These are phyloP conservation scores for Hypoxylon sp. DNA, from an alignment of 2,329 filamentous ascomycete genomes.

Conservation along the genomic window DNA sequence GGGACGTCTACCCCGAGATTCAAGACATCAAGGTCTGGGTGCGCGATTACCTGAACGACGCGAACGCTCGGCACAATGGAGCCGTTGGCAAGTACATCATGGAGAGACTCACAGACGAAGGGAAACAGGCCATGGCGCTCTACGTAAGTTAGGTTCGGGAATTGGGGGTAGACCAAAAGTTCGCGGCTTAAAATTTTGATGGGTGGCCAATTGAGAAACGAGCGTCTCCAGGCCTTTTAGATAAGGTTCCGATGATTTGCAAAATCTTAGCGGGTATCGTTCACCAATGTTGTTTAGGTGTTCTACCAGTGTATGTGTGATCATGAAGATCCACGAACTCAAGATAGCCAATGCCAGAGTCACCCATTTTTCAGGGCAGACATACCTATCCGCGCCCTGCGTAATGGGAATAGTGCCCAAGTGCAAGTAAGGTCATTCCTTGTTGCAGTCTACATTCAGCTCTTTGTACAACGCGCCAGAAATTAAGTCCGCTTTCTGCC, in stretches of 20 bases:
- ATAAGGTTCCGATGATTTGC: not conserved
- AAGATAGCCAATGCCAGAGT: conserved; percentile 14
- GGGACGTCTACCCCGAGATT: conserved; percentile 89
- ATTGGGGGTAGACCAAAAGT: conserved; percentile 31
- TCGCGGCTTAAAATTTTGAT: conserved; percentile 24
- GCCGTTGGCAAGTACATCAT: conserved; percentile 80
- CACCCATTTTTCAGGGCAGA: not conserved
- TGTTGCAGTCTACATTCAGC: not conserved
- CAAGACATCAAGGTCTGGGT: conserved; percentile 89
- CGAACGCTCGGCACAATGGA: conserved; percentile 79
- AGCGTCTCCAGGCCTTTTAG: conserved; percentile 29
- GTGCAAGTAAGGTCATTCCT: not conserved
- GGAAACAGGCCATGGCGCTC: conserved; percentile 64
- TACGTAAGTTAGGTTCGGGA: conserved; percentile 57
- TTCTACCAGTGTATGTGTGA: not conserved
- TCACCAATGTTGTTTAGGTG: conserved; percentile 11
- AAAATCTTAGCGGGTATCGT: conserved; percentile 4
- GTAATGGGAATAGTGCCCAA: not conserved
- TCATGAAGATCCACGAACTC: conserved; percentile 1
- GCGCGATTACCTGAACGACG: conserved; percentile 78
- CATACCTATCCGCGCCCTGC: not conserved
- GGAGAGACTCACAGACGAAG: conserved; percentile 75
- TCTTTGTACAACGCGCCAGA: not conserved
- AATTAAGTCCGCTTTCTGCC: not conserved
- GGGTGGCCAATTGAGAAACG: conserved; percentile 28